These are phyloP conservation scores for Colletotrichum theobromicola DNA, from an alignment of 2,329 filamentous ascomycete genomes.

Conservation along the genomic window DNA sequence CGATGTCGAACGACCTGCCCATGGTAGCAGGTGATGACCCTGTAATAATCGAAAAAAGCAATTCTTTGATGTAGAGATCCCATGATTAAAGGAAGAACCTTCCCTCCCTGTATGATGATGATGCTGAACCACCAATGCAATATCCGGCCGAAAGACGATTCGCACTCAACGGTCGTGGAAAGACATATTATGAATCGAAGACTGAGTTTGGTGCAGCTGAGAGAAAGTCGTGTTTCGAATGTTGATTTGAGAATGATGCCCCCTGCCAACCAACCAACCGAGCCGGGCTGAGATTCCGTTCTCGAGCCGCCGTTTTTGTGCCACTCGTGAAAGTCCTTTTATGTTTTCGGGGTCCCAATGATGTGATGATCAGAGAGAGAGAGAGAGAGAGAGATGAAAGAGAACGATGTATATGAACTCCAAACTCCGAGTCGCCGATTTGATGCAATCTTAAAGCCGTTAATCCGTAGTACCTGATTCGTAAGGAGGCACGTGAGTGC, in stretches of 20 bases:
- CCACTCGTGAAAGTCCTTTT: conserved; percentile 4
- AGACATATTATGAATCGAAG: not conserved
- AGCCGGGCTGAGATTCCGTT: conserved; percentile 12
- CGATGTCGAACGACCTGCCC: conserved; percentile 13
- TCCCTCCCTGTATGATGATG: conserved; percentile 1
- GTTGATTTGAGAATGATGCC: not conserved
- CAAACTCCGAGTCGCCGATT: conserved; percentile 22
- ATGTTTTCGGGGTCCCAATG: not conserved
- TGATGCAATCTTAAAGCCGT: conserved; percentile 24
- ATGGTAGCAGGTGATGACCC: conserved; percentile 15
- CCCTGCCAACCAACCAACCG: not conserved
- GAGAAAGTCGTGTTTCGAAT: not conserved
- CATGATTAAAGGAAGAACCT: conserved; percentile 12
- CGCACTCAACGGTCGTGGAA: not conserved
- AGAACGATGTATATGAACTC: conserved; percentile 13
- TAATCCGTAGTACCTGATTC: conserved; percentile 19
- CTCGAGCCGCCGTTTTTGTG: conserved; percentile 3
- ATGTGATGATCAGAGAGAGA: conserved; percentile 1
- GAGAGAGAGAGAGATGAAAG: not conserved
- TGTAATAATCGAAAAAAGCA: conserved; percentile 10
- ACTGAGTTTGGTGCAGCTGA: not conserved
- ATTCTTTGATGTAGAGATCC: not conserved
- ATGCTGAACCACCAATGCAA: not conserved
- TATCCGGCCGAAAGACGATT: not conserved
- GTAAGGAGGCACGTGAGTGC: conserved; percentile 7